Base-by-base conservation (phyloP, 1,139 yeast species). In the Blastobotrys buckinghamii region DNA sequence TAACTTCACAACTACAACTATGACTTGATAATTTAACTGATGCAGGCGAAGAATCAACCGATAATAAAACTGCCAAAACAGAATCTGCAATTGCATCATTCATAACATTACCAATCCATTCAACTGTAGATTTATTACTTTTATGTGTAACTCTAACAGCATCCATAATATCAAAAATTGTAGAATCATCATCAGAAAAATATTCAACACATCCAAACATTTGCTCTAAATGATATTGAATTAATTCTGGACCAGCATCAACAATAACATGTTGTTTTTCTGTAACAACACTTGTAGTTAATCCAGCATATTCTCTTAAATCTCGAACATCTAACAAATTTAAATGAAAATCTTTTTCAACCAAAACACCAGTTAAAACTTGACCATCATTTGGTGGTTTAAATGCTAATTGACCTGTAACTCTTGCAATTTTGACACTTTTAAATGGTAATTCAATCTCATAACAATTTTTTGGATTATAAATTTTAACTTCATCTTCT, bases 61-160 rank as follows among this genome's bases (percentile, higher is more conserved):
- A 86, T 64, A 92, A 76, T 34, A 92, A 69, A 40, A 92, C 88
- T 0, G 97, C 96, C 52, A 94, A 77, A 2, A 89, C 87, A 39
- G 97, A 84, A 62, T 92, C 99, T 0, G 98, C 98, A 57, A 92
- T 79, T 0, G 97, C 84, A 60, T 92, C 98, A 49, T 88, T 90
- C 73, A 89, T 79, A 48, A 87, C 74, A 54, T 90, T 94, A 56
- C 95, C 92, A 24, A 82, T 78, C 99, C 99, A 92, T 64, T 88
- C 95, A 20, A 92, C 82, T 0, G 82, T 75, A 16, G 64, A 56
- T 41, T 58, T 52, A 44, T 60, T 59, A 15, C 61, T 63, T 22
- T 53, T 59, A 34, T 62, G 63, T 2, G 42, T 44, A 9, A 69
- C 60, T 9, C 50, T 53, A 6, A 78, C 70, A 40, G 73, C 74